phyloP scores from a whole-genome alignment of 129 eudicot genomes.

The sunflower (Helianthus annuus) region DNA sequence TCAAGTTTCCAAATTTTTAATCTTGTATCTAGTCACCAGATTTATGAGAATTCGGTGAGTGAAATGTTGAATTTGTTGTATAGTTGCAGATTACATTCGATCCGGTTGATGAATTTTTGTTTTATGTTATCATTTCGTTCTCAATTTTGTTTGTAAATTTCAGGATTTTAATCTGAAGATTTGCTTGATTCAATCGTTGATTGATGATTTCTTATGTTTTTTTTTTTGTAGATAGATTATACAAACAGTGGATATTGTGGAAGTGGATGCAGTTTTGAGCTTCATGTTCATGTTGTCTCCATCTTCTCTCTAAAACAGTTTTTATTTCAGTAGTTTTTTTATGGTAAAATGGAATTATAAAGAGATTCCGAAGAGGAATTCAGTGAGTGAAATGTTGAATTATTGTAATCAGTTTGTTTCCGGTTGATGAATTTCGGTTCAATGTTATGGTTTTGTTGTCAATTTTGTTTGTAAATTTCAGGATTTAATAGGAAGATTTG shows the following conservation, averaged over 20 bases:
- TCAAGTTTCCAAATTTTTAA: no score
- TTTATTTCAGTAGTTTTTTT: neutral
- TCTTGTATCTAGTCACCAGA: neutral
- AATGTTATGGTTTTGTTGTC: neutral
- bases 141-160: slow-evolving; percentile 5
- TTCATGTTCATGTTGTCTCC: neutral
- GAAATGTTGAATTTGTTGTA: slow-evolving; percentile 38
- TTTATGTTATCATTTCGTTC: slow-evolving; percentile 6
- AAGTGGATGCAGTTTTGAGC: slow-evolving; percentile 19
- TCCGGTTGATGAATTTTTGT: slow-evolving; percentile 13
- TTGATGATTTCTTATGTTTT: neutral
- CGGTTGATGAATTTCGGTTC: slow-evolving; percentile 10
- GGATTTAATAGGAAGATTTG: slow-evolving; percentile 2
- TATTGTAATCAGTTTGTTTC: neutral
- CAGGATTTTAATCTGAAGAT: neutral
- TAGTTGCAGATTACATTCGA: slow-evolving; percentile 23
- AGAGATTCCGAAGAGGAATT: slow-evolving; percentile 18
- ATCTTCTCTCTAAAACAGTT: neutral
- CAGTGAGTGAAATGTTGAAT: slow-evolving; percentile 52
- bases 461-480: neutral
- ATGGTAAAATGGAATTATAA: neutral
- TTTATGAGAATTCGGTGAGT: slow-evolving; percentile 42
- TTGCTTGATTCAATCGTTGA: neutral
- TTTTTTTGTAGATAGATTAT: slow-evolving; percentile 8
- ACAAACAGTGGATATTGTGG: slow-evolving; percentile 10